Evolutionary conservation across 2,329 filamentous ascomycete species (phyloP).

Genomic region (Truncatella angustata): DNA sequence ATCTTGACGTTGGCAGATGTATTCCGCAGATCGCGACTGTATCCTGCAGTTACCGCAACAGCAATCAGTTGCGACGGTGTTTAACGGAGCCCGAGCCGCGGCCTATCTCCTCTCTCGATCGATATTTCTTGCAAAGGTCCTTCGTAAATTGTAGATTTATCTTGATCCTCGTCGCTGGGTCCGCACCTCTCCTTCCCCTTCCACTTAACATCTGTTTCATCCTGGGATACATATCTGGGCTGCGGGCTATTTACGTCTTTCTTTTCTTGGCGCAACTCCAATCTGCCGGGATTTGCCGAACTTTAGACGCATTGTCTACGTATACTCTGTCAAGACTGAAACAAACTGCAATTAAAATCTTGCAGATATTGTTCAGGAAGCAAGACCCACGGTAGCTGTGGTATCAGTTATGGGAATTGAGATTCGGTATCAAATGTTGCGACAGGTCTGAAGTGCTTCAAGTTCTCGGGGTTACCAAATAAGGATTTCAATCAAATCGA

Average conservation of each 20-base stretch:
- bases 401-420: constrained; percentile 9
- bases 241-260: constrained; percentile 2
- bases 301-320: constrained; percentile 6
- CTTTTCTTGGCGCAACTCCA: constrained; percentile 3
- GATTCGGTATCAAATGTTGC: not conserved
- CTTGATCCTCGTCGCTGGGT: not conserved
- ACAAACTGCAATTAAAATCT: constrained; percentile 7
- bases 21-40: not conserved
- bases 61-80: constrained; percentile 1
- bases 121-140: not conserved
- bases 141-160: not conserved
- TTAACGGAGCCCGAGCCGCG: constrained; percentile 5
- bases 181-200: constrained; percentile 2
- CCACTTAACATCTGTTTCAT: constrained; percentile 7
- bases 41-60: not conserved
- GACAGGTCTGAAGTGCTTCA: not conserved
- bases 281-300: constrained; percentile 3
- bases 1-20: not conserved
- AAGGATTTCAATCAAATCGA: too few species aligned
- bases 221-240: constrained; percentile 3
- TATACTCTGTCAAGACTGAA: constrained; percentile 11
- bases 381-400: constrained; percentile 1
- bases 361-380: constrained; percentile 5
- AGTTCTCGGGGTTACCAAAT: not conserved
- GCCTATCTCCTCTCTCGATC: constrained; percentile 5